Evolutionary conservation across 2,329 filamentous ascomycete genomes (phyloP).

Genomic region (Trichoderma sp.): DNA sequence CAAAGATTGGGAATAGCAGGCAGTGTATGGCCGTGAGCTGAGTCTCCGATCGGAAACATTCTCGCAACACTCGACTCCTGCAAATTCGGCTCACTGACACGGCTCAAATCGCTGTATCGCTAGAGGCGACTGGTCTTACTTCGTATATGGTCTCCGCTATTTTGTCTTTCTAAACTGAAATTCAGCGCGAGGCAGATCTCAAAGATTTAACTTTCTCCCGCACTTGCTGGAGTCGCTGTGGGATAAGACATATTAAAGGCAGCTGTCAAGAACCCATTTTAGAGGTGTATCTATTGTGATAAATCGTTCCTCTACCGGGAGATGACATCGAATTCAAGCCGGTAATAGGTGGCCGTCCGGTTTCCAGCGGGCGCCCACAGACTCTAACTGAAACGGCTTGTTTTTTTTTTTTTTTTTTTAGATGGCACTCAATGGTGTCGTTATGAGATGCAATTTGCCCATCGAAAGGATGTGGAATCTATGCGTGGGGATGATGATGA

Average conservation of each 20-base stretch:
- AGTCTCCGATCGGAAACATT: not conserved
- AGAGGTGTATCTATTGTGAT: not conserved
- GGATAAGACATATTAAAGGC: not conserved
- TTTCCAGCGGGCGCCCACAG: not conserved
- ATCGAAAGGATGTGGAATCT: not conserved
- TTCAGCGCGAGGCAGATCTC: not conserved
- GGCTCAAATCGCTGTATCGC: not conserved
- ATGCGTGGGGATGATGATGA: not conserved
- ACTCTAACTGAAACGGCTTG: not conserved
- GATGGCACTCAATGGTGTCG: not conserved
- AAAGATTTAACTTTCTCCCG: not conserved
- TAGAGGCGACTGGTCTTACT: not conserved
- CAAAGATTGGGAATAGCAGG: not conserved
- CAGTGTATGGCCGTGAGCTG: not conserved
- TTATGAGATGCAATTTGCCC: not conserved
- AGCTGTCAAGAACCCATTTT: not conserved
- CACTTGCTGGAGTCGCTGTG: not conserved
- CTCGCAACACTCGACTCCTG: not conserved
- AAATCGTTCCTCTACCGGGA: not conserved
- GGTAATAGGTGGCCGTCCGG: not conserved
- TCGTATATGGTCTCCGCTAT: not conserved
- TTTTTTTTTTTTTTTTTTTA: no score
- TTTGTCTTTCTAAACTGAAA: not conserved
- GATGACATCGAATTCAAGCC: not conserved
- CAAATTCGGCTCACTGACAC: not conserved